A percentile compares a stretch with the other conserved stretches of the same genome.
phyloP scores from a whole-genome alignment of 2,329 filamentous ascomycete species.

The Cordyceps cateniannulata region DNA sequence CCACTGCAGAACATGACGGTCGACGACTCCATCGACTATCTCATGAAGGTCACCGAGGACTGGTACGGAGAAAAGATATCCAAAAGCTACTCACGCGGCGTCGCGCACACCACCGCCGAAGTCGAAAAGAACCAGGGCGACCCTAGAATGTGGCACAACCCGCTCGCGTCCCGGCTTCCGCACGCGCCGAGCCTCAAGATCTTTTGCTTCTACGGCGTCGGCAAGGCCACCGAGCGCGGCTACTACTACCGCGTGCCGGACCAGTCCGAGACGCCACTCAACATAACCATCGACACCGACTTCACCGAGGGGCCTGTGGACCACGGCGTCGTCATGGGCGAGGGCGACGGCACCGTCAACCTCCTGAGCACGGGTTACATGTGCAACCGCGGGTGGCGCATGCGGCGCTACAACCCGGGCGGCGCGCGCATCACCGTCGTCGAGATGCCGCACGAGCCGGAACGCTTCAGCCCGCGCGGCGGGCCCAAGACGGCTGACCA shows the following conservation, averaged over 20 bases:
- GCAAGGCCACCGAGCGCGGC: constrained; percentile 84
- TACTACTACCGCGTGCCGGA: constrained; percentile 81
- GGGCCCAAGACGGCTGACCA: constrained; percentile 75
- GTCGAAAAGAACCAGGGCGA: constrained; percentile 78
- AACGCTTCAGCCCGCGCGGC: constrained; percentile 77
- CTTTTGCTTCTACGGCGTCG: constrained; percentile 94
- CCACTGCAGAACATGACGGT: constrained; percentile 75
- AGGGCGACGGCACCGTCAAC: constrained; percentile 94
- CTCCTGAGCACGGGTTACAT: constrained; percentile 91
- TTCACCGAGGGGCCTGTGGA: constrained; percentile 59
- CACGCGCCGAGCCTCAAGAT: constrained; percentile 86
- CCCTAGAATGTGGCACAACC: constrained; percentile 86
- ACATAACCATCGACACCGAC: constrained; percentile 66
- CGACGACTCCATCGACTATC: constrained; percentile 66
- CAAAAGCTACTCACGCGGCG: constrained; percentile 76
- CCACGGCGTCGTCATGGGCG: constrained; percentile 89
- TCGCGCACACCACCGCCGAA: constrained; percentile 72
- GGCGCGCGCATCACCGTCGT: constrained; percentile 74
- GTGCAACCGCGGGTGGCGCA: constrained; percentile 91
- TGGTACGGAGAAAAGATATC: constrained; percentile 78
- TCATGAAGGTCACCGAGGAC: constrained; percentile 69
- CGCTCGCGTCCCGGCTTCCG: constrained; percentile 80
- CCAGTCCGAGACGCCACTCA: constrained; percentile 59
- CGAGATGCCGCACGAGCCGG: constrained; percentile 96
- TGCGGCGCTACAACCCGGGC: constrained; percentile 89